Percentiles rank a stretch among this genome's conserved stretches.
These are phyloP conservation scores for Scytalidium sp. DNA, from an alignment of 2,329 filamentous ascomycete genomes.

Conservation along the genomic window DNA sequence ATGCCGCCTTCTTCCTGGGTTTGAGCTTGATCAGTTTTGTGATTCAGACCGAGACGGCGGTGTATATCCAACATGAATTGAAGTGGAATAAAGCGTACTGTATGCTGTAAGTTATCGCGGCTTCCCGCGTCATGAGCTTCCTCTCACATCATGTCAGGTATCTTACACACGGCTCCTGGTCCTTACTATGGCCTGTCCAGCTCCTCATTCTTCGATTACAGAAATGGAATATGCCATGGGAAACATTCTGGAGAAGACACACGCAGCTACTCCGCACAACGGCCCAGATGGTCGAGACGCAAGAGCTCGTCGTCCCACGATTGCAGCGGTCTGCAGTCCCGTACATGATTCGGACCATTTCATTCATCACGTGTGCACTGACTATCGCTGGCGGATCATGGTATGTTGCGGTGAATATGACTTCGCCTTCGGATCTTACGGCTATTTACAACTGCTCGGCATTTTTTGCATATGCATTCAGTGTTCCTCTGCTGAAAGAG, in stretches of 20 bases:
- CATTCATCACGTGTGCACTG: slow-evolving; percentile 78
- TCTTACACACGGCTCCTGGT: slow-evolving; percentile 93
- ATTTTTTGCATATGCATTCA: slow-evolving; percentile 98
- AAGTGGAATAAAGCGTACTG: slow-evolving; percentile 99
- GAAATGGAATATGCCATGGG: slow-evolving; percentile 76
- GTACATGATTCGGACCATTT: slow-evolving; percentile 78
- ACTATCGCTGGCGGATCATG: slow-evolving; percentile 90
- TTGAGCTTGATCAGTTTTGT: slow-evolving; percentile 86
- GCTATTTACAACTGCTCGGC: slow-evolving; percentile 99
- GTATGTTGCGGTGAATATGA: slow-evolving; percentile 94
- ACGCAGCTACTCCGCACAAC: slow-evolving; percentile 61
- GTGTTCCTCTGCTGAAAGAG: slow-evolving; percentile 84
- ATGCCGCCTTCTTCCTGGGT: slow-evolving; percentile 79
- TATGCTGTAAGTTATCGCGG: slow-evolving; percentile 71
- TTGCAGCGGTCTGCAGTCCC: slow-evolving; percentile 52
- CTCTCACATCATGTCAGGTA: slow-evolving; percentile 44
- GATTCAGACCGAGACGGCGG: slow-evolving; percentile 90
- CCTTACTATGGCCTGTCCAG: slow-evolving; percentile 82
- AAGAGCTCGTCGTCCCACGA: slow-evolving; percentile 64
- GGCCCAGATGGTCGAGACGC: slow-evolving; percentile 81
- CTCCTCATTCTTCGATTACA: slow-evolving; percentile 77
- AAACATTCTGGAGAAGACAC: slow-evolving; percentile 79
- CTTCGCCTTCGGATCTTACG: slow-evolving; percentile 88
- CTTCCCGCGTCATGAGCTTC: background rate
- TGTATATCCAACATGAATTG: slow-evolving; percentile 89